Evolutionary conservation across 176 grass and related monocot species (phyloP), one percentile per base, ranked within the genome.

Genomic region (Alloteropsis semialata): DNA sequence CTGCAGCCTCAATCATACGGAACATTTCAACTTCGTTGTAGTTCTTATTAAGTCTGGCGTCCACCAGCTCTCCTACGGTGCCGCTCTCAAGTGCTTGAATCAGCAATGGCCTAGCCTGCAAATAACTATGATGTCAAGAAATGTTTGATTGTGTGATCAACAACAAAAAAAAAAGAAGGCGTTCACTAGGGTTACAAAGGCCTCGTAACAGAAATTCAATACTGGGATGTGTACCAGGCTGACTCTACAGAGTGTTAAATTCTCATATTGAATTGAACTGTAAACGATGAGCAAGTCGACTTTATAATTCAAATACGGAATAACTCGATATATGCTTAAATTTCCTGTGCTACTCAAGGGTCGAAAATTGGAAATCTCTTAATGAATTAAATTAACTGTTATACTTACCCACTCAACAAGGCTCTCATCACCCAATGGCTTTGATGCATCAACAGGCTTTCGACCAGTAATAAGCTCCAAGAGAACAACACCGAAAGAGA

Each of bases 381-480:
- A 4, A 67, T 12, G 13, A 16, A 1, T 32, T 3, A 67, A 50
- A 71, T 14, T 38, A 57, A 72, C n/a, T 29, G 49, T 16, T 76
- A 65, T 50, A 49, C 88, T 89, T 90, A 99, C 96, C 91, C 96
- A 96, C 75, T 99, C 96, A 33, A 99, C 93, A 62, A 99, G 96
- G 80, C 96, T 96, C 87, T 99, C 96, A 77, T 96, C 93, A 13
- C 93, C 96, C 79, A 90, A 17, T 7, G 93, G 93, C 24, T 86
- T 90, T n/a, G 96, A 93, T 71, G 84, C 85, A 57, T 99, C 96
- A 61, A 99, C 96, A 45, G 96, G 96, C 72, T 86, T 99, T 84
- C 87, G 86, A 70, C 96, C 89, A 21, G 91, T 93, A 78, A 99
- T 93, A 79, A 99, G 89, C 80, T 99, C 96, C 65, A 99, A 90